Evolutionary conservation across 176 grass and related monocot genomes (phyloP), one percentile per base, ranked within the genome.

Genomic region (Oryza rufipogon): DNA sequence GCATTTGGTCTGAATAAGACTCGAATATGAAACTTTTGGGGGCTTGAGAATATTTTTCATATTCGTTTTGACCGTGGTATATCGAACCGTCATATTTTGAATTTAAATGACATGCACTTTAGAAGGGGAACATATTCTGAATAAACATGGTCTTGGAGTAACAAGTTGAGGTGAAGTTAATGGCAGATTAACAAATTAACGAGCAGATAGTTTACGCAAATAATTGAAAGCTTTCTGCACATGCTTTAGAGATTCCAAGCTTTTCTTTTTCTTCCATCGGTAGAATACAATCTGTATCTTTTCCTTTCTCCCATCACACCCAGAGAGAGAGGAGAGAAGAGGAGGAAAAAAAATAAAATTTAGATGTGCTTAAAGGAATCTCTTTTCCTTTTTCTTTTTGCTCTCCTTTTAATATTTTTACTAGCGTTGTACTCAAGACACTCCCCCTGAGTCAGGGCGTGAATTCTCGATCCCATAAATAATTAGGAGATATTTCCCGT

Each of bases 161-260:
- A 13, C 5, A 63, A 63, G 58, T 11, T 11, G 9, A 0, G 1
- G 28, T 56, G n/a, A 19, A 61, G 34, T 23, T 69, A 72, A 15
- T 48, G 15, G 16, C 32, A 41, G 20, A 14, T 25, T 56, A 74
- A 45, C 48, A 15, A 14, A 11, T 51, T 48, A 4, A 11, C 6
- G 16, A 17, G n/a, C 5, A 15, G n/a, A n/a, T 75, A 72, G 75
- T 71, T 85, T 80, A 80, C 63, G 49, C 82, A 81, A 88, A 88
- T 84, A 86, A 88, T 76, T 77, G 81, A 64, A 52, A 75, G 87
- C 90, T 95, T 92, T 95, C 86, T 74, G 80, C 86, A 83, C 83
- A 86, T 83, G 82, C 93, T 85, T 95, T 88, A 86, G 76, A 74
- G 93, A 92, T 95, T 95, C 90, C 52, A 81, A 90, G 73, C 81